These are phyloP conservation scores for Coemansia reversa DNA, from an alignment of 192 early-diverging fungal species.

Conservation along the genomic window DNA sequence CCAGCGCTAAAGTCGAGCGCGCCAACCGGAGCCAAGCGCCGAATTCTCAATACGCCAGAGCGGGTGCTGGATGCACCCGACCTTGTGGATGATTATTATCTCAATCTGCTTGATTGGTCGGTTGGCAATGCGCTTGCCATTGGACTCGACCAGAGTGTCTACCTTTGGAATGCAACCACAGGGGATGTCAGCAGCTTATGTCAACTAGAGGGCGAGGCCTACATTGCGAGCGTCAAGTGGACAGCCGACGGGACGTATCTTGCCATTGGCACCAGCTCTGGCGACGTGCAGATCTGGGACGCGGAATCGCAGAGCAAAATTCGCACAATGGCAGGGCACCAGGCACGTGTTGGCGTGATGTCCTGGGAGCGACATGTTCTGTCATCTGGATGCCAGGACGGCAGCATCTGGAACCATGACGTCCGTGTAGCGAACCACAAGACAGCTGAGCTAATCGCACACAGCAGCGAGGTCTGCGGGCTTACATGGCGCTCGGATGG, in stretches of 20 bases:
- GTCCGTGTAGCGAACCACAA: constrained; percentile 87
- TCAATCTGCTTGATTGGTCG: constrained; percentile 95
- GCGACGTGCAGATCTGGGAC: constrained; percentile 92
- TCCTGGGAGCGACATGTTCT: constrained; percentile 83
- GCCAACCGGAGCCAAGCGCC: constrained; percentile 53
- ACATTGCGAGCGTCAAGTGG: constrained; percentile 80
- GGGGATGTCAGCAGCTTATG: constrained; percentile 59
- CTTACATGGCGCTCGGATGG: constrained; percentile 84
- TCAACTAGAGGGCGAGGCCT: constrained; percentile 48
- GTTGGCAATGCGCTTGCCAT: constrained; percentile 77
- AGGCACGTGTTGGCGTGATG: constrained; percentile 77
- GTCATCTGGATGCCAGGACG: constrained; percentile 84
- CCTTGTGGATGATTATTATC: constrained; percentile 90
- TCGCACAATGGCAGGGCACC: constrained; percentile 81
- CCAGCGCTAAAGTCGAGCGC: constrained; percentile 30
- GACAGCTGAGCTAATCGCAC: constrained; percentile 65
- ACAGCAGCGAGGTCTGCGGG: constrained; percentile 83
- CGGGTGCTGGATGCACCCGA: constrained; percentile 87
- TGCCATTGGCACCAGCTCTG: constrained; percentile 72
- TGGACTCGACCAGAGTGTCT: constrained; percentile 82
- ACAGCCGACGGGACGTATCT: constrained; percentile 62
- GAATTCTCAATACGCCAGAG: constrained; percentile 79
- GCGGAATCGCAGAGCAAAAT: constrained; percentile 69
- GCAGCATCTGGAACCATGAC: constrained; percentile 92
- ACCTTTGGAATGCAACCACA: constrained; percentile 83